These are phyloP conservation scores for Talaromyces trachyspermus DNA, from an alignment of 495 filamentous ascomycete species.

Conservation along the genomic window DNA sequence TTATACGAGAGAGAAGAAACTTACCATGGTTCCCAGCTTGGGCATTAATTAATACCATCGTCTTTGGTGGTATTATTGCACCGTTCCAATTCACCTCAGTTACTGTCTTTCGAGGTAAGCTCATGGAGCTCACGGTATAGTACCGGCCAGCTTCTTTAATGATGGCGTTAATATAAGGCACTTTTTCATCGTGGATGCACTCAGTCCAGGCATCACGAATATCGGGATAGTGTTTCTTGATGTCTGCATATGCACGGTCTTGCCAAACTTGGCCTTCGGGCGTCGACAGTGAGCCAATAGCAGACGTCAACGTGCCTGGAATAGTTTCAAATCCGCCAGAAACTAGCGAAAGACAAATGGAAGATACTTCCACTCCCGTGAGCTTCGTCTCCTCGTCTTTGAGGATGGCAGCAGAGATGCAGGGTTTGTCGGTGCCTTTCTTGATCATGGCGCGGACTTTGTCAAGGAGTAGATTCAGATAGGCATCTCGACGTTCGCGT, in stretches of 20 bases:
- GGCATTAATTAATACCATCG: constrained; percentile 50
- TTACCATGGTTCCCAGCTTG: constrained; percentile 52
- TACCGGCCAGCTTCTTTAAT: constrained; percentile 49
- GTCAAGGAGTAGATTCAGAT: constrained; percentile 38
- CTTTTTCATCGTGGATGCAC: constrained; percentile 38
- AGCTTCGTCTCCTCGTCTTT: constrained; percentile 45
- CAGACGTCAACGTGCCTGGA: constrained; percentile 39
- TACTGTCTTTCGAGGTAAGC: constrained; percentile 43
- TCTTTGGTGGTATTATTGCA: constrained; percentile 46
- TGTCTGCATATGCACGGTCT: constrained; percentile 46
- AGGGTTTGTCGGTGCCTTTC: constrained; percentile 44
- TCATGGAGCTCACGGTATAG: constrained; percentile 50
- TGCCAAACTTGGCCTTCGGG: constrained; percentile 42
- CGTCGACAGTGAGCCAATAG: constrained; percentile 41
- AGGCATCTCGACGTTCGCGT: constrained; percentile 36
- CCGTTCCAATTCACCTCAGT: constrained; percentile 48
- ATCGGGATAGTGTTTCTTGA: constrained; percentile 41
- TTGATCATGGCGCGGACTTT: constrained; percentile 42
- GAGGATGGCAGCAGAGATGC: constrained; percentile 42
- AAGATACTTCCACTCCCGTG: constrained; percentile 40
- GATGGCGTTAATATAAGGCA: constrained; percentile 41
- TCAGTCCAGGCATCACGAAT: constrained; percentile 41
- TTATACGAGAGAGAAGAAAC: constrained; percentile 10
- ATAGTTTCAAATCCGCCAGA: constrained; percentile 48
- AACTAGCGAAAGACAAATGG: constrained; percentile 43